Evolutionary conservation across 495 filamentous ascomycete species (phyloP).

Genomic region (Recurvomyces mirabilis): DNA sequence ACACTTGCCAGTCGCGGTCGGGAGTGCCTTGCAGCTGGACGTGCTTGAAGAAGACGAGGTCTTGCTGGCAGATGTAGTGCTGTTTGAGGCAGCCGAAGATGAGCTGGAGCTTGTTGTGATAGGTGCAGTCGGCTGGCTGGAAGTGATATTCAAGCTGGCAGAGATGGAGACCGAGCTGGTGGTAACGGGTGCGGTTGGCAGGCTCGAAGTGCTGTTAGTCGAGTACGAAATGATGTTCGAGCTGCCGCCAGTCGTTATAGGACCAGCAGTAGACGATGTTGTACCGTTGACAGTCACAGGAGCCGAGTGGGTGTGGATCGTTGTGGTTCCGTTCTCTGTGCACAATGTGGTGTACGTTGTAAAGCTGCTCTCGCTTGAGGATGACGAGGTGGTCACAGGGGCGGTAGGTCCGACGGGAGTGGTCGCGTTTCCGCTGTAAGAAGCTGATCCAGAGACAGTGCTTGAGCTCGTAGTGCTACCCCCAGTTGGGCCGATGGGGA

Average conservation of each 20-base stretch:
- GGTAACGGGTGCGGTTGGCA: too few species aligned
- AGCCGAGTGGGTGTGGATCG: slow-evolving; percentile 5
- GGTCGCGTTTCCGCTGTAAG: neutral
- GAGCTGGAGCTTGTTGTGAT: neutral
- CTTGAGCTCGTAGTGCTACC: neutral
- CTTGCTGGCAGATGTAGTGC: neutral
- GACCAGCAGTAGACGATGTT: slow-evolving; percentile 1
- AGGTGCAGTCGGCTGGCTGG: neutral
- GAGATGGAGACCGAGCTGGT: neutral
- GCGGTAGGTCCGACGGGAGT: neutral
- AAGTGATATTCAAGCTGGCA: neutral
- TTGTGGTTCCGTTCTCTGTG: slow-evolving; percentile 2
- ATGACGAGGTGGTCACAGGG: neutral
- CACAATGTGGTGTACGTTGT: neutral
- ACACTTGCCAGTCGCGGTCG: slow-evolving; percentile 18
- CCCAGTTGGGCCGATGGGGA: too few species aligned
- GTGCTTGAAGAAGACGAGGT: slow-evolving; percentile 9
- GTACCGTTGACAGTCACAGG: neutral
- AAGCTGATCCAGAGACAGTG: neutral
- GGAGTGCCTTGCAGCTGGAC: too few species aligned
- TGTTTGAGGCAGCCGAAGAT: neutral
- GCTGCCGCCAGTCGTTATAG: neutral
- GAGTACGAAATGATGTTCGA: neutral
- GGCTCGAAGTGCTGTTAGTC: too few species aligned
- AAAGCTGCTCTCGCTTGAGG: slow-evolving; percentile 2